Conservation (phyloP, 306 rosid genomes). For the Cajanus cajan region DNA sequence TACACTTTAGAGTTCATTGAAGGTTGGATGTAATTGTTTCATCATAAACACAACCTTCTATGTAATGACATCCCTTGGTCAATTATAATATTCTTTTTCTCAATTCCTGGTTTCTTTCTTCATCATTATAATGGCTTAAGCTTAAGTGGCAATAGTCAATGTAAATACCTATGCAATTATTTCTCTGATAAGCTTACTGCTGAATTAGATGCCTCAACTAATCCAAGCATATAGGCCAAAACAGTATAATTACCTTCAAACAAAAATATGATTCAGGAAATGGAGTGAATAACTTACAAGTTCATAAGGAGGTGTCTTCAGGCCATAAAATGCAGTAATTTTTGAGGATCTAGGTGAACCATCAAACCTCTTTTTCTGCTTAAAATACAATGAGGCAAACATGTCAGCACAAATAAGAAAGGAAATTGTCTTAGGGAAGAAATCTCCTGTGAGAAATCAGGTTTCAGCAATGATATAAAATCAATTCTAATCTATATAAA, state of each 20-base stretch:
- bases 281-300: no score
- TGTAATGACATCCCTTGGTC: no score
- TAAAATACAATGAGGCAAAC: slow-evolving; percentile 25
- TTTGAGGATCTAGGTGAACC: slow-evolving; percentile 44
- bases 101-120: neutral
- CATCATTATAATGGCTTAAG: neutral
- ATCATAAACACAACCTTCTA: no score
- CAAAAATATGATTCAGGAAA: no score
- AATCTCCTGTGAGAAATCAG: no score
- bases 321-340: slow-evolving; percentile 66
- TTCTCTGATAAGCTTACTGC: slow-evolving; percentile 4
- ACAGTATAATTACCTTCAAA: no score
- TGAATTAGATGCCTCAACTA: no score
- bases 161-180: neutral
- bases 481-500: neutral
- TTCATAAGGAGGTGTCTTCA: slow-evolving; percentile 89
- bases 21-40: no score
- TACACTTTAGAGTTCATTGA: no score
- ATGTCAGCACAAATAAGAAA: slow-evolving; percentile 5
- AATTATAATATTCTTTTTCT: no score
- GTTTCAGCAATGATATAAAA: slow-evolving; percentile 15
- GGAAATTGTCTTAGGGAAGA: no score
- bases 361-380: slow-evolving; percentile 46
- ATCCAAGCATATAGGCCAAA: no score
- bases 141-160: neutral